Evolutionary conservation across 192 early-diverging fungal species (phyloP), one percentile per base, ranked within the genome.

Genomic region (Coemansia sp.): DNA sequence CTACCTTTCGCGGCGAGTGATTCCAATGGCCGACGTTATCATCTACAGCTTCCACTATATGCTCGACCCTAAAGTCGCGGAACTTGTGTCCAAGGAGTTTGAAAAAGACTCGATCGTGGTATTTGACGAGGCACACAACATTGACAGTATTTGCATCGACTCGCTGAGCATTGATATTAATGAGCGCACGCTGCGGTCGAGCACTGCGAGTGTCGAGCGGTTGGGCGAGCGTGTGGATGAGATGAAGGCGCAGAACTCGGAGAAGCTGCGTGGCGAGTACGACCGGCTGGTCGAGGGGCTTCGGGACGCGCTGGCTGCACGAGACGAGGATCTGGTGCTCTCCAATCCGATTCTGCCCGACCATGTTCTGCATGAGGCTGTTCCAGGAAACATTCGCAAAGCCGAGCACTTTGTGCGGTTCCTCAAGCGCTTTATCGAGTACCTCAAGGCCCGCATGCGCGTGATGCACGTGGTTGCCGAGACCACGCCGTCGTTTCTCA

Each of bases 41-140:
- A 98, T 99, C 39, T 99, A 98, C 82, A 93, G 91, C 62, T 99
- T 98, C 69, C 96, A 99, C 69, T 99, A 99, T 68, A 86, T 99
- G 82, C 81, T 99, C n/a, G 98, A 99, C 74, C 98, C 98, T 19
- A 99, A 99, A 79, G 96, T 99, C 2, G 98, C 98, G 5, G 96
- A 98, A 41, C 67, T 97, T 56, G 93, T 99, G 29, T 98, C 95
- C 4, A 94, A 91, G 75, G 96, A 98, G 69, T 65, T 99, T 54
- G 90, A 92, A 35, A 93, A 90, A 73, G 93, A 98, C 52, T 88
- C 89, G 38, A 98, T 99, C 54, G 90, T 99, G n/a, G 91, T 99
- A 0, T 99, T 99, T 83, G 98, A 99, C 79, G 98, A 99, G 72
- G 98, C 98, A 1, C 96, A 99, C 83, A 98, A 99, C 70, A 98